Percentiles rank a stretch among this genome's conserved stretches.
Conservation (phyloP, 345 rosid genomes). For the Anastatica hierochuntica region DNA sequence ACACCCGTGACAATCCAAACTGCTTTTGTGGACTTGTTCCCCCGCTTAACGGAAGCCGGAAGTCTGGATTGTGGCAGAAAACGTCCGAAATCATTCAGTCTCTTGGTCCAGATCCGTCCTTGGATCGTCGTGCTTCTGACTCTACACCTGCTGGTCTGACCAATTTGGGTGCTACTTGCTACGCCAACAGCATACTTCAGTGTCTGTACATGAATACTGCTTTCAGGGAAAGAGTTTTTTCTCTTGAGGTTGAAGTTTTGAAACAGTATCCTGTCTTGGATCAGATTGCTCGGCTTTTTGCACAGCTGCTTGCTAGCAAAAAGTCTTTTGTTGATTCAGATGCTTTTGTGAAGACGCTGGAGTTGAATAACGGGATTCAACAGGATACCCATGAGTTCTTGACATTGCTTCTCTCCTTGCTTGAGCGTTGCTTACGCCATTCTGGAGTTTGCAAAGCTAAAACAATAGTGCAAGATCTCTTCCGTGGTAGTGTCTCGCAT, state of each 20-base stretch:
- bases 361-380: conserved; percentile 89
- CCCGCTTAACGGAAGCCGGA: conserved; percentile 70
- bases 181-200: conserved; percentile 95
- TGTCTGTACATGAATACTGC: conserved; percentile 79
- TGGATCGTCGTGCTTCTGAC: conserved; percentile 55
- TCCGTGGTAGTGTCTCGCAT: conserved; percentile 93
- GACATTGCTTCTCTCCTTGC: conserved; percentile 85
- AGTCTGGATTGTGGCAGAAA: conserved; percentile 92
- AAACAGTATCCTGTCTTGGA: conserved; percentile 71
- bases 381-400: conserved; percentile 98
- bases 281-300: conserved; percentile 85
- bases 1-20: conserved; percentile 87
- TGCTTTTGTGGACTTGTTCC: conserved; percentile 88
- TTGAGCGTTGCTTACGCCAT: conserved; percentile 71
- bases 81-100: conserved; percentile 51
- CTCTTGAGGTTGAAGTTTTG: conserved; percentile 65
- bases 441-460: conserved; percentile 53
- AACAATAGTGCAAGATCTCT: conserved; percentile 88
- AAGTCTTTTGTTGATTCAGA: conserved; percentile 85
- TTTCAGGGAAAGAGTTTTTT: conserved; percentile 71
- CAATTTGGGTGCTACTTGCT: conserved; percentile 92
- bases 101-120: conserved; percentile 64
- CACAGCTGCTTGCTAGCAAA: conserved; percentile 69
- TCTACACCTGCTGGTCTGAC: conserved; percentile 85
- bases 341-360: conserved; percentile 82